Evolutionary conservation across 176 grass and related monocot genomes (phyloP).

Genomic region (Typha latifolia): DNA sequence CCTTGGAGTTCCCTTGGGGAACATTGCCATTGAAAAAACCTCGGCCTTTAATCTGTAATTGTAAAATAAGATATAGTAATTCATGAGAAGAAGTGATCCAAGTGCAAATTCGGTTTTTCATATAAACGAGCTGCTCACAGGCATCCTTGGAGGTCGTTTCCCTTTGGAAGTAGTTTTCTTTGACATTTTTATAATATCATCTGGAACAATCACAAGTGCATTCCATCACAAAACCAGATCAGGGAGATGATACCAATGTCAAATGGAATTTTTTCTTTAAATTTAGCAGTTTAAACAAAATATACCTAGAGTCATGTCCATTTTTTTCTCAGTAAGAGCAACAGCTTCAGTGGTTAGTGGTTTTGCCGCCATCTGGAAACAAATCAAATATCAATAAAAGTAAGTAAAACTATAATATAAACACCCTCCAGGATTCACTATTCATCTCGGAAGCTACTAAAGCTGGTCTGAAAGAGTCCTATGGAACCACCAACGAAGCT

Average conservation of each 20-base stretch:
- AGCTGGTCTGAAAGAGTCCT: background rate
- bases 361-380: conserved; percentile 53
- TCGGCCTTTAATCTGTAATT: conserved; percentile 56
- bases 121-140: conserved; percentile 38
- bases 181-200: conserved; percentile 98
- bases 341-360: conserved; percentile 56
- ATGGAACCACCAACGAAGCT: background rate
- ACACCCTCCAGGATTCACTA: background rate
- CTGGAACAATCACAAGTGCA: conserved; percentile 14
- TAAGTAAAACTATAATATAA: background rate
- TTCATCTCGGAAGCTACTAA: background rate
- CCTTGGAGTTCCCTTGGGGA: conserved; percentile 47
- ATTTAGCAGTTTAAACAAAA: background rate
- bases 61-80: background rate
- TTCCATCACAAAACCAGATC: background rate
- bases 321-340: conserved; percentile 97
- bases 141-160: conserved; percentile 49
- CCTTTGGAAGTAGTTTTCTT: conserved; percentile 69
- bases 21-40: conserved; percentile 48
- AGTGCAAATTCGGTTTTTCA: background rate
- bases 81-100: background rate
- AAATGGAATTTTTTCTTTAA: background rate
- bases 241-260: no score
- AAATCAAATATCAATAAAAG: background rate
- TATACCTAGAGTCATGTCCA: conserved; percentile 98